Conservation (phyloP, 2,329 filamentous ascomycete genomes). For the Elsinoe batatas region DNA sequence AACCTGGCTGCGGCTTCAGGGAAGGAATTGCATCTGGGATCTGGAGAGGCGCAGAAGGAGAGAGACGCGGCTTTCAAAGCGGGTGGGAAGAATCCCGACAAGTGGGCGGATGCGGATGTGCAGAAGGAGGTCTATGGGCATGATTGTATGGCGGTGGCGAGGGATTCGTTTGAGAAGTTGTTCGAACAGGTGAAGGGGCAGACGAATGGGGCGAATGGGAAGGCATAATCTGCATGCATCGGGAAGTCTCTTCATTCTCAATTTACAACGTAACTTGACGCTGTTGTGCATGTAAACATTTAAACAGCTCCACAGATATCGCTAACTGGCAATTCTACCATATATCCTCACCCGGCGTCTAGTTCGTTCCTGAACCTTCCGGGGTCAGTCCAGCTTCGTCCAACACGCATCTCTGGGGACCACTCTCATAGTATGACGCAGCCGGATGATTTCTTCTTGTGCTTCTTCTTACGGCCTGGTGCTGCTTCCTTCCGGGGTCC, state of each 20-base stretch:
- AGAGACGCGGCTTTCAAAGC: slow-evolving; percentile 44
- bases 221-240: neutral
- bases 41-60: slow-evolving; percentile 48
- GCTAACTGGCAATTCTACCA: too few relatives aligned
- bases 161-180: slow-evolving; percentile 32
- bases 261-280: too few relatives aligned
- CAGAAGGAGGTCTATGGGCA: slow-evolving; percentile 40
- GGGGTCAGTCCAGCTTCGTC: neutral
- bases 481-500: too few relatives aligned
- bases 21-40: slow-evolving; percentile 45
- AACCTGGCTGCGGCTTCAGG: slow-evolving; percentile 48
- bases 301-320: too few relatives aligned
- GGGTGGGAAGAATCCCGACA: slow-evolving; percentile 38
- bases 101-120: slow-evolving; percentile 44
- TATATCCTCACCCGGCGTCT: too few relatives aligned
- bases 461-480: too few relatives aligned
- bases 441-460: too few relatives aligned
- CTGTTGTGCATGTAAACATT: too few relatives aligned
- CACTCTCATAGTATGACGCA: too few relatives aligned
- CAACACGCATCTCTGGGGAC: too few relatives aligned
- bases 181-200: slow-evolving; percentile 20
- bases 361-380: neutral
- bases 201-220: neutral
- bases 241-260: too few relatives aligned
- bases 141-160: slow-evolving; percentile 37